Conservation (phyloP, 2,329 filamentous ascomycete species). For the Sporothrix variecibatus region DNA sequence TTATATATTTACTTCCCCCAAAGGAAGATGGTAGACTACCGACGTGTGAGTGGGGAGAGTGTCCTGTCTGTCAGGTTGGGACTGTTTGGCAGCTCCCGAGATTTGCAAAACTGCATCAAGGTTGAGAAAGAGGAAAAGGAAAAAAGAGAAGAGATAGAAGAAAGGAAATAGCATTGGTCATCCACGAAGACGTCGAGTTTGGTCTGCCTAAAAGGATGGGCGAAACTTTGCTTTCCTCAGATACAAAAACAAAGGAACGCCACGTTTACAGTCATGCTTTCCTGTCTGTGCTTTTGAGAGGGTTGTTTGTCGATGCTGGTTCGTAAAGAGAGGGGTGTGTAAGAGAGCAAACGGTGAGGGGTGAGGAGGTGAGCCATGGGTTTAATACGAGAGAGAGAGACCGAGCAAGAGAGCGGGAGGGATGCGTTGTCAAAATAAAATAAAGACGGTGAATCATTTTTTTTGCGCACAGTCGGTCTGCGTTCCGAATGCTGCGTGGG, state of each 20-base stretch:
- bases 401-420: not conserved
- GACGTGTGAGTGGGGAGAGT: not conserved
- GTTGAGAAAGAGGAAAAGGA: not conserved
- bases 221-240: constrained; percentile 17
- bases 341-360: not conserved
- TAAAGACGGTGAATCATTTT: not conserved
- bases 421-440: not conserved
- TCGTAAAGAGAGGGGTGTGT: not conserved
- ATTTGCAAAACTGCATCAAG: constrained; percentile 23
- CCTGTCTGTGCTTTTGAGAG: not conserved
- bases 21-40: not conserved
- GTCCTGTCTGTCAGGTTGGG: not conserved
- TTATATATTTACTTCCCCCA: not conserved
- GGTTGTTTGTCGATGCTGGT: not conserved
- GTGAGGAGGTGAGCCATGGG: not conserved
- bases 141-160: not conserved
- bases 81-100: constrained; percentile 12
- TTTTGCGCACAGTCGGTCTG: constrained; percentile 9
- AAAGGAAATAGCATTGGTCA: not conserved
- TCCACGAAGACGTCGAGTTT: not conserved
- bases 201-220: constrained; percentile 17
- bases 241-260: not conserved
- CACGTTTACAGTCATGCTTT: not conserved
- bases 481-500: constrained; percentile 17
- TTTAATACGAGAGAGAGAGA: not conserved